Evolutionary conservation across 768 basidiomycete genomes (phyloP).

Genomic region (Mycena alexandri): DNA sequence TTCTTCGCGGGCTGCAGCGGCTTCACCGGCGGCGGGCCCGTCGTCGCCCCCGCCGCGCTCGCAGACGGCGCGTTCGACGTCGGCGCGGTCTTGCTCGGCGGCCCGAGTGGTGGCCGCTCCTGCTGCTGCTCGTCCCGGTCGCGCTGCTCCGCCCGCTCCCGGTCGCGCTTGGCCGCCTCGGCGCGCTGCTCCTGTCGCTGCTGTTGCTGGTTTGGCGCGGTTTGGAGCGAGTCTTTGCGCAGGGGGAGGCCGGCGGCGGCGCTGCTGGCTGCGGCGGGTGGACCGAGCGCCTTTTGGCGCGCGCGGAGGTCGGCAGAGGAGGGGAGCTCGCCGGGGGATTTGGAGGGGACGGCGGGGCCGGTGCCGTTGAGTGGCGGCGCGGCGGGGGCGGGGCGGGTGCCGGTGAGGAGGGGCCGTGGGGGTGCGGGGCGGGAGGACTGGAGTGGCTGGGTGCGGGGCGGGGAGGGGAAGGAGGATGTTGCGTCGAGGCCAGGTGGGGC

Average conservation of each 20-base stretch:
- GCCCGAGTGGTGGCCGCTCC: conserved; percentile 41
- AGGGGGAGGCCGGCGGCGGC: conserved; percentile 49
- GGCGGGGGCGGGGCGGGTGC: conserved; percentile 66
- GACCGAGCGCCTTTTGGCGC: conserved; percentile 71
- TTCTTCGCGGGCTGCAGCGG: conserved; percentile 85
- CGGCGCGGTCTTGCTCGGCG: conserved; percentile 49
- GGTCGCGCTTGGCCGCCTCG: conserved; percentile 48
- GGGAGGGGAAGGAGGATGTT: conserved; percentile 49
- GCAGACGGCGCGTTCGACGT: conserved; percentile 53
- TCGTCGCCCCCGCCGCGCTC: conserved; percentile 63
- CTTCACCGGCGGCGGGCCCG: conserved; percentile 74
- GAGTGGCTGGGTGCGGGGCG: conserved; percentile 64
- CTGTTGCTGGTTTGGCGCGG: conserved; percentile 47
- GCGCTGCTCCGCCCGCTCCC: conserved; percentile 48
- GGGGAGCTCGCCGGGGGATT: conserved; percentile 66
- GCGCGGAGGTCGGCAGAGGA: conserved; percentile 76
- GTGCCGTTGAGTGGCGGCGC: conserved; percentile 49
- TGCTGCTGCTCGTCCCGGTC: conserved; percentile 51
- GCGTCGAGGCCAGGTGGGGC: conserved; percentile 47
- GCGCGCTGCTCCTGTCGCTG: conserved; percentile 48
- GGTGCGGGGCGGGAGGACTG: conserved; percentile 78
- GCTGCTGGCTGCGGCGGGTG: conserved; percentile 43
- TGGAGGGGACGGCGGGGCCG: conserved; percentile 40
- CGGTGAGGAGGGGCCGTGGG: conserved; percentile 72
- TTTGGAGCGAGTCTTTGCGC: conserved; percentile 64